These are phyloP conservation scores for Aspergillus brasiliensis DNA, from an alignment of 2,329 filamentous ascomycete genomes.

Conservation along the genomic window DNA sequence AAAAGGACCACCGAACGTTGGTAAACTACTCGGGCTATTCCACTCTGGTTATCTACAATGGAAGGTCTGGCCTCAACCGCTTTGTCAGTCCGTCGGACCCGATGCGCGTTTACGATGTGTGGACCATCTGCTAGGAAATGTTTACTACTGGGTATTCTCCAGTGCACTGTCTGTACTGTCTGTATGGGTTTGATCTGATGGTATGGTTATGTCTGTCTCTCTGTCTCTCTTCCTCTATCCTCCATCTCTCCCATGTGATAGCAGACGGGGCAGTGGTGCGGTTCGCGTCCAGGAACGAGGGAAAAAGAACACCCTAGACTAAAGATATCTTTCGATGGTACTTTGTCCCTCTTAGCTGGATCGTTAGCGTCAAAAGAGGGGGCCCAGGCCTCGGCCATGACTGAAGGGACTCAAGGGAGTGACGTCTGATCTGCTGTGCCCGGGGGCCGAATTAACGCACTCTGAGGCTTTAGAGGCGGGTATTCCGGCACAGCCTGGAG, in stretches of 20 bases:
- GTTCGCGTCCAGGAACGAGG: neutral
- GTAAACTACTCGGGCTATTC: neutral
- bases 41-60: neutral
- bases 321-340: neutral
- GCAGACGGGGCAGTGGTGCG: too few species aligned
- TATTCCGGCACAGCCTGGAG: constrained; percentile 2
- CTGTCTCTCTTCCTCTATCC: neutral
- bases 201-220: too few species aligned
- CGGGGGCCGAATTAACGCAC: constrained; percentile 1
- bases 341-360: neutral
- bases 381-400: constrained; percentile 6
- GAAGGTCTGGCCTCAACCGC: too few species aligned
- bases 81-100: too few species aligned
- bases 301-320: neutral
- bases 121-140: too few species aligned
- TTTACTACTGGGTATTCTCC: too few species aligned
- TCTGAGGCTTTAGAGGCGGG: constrained; percentile 2
- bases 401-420: constrained; percentile 5
- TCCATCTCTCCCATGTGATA: neutral
- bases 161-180: too few species aligned
- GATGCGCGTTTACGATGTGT: too few species aligned
- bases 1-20: neutral
- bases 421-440: constrained; percentile 12
- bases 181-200: too few species aligned
- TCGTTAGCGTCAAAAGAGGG: neutral